Percentiles rank a stretch among this genome's conserved stretches.
phyloP scores from a whole-genome alignment of 176 grass and related monocot species.

The Oryza meyeriana region DNA sequence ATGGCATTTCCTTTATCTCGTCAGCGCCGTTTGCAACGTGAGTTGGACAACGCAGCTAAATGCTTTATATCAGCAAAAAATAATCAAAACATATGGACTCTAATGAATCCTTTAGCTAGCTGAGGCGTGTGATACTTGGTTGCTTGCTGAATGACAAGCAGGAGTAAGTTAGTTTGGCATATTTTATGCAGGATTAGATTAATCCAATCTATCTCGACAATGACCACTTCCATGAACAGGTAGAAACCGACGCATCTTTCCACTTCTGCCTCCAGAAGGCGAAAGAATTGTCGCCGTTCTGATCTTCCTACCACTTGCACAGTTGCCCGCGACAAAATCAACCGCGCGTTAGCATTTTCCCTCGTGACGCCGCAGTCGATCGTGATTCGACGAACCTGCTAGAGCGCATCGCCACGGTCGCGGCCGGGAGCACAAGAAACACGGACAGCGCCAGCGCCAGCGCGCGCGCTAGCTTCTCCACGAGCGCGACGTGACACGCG shows the following conservation, averaged over 20 bases:
- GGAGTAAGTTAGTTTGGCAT: not conserved
- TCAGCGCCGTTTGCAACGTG: not conserved
- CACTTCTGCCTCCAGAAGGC: not conserved
- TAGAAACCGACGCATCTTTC: too few relatives aligned
- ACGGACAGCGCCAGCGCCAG: not conserved
- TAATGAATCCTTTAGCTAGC: not conserved
- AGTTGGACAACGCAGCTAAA: not conserved
- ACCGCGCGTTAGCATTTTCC: not conserved
- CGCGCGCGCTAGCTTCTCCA: not conserved
- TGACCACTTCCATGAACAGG: not conserved
- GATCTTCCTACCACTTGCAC: conserved; percentile 27
- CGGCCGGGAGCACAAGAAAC: conserved; percentile 8
- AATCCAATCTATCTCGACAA: not conserved
- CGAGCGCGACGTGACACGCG: not conserved
- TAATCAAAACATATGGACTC: not conserved
- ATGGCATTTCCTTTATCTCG: not conserved
- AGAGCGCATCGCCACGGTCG: not conserved
- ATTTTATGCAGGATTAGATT: not conserved
- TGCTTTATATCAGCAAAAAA: not conserved
- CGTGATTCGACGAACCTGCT: conserved; percentile 23
- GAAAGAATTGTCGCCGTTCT: not conserved
- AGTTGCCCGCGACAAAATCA: not conserved
- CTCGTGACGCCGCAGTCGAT: not conserved
- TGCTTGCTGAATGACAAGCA: not conserved
- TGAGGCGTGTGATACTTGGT: not conserved